These are phyloP conservation scores for Hypomontagnella submonticulosa DNA, from an alignment of 495 filamentous ascomycete genomes.

Conservation along the genomic window DNA sequence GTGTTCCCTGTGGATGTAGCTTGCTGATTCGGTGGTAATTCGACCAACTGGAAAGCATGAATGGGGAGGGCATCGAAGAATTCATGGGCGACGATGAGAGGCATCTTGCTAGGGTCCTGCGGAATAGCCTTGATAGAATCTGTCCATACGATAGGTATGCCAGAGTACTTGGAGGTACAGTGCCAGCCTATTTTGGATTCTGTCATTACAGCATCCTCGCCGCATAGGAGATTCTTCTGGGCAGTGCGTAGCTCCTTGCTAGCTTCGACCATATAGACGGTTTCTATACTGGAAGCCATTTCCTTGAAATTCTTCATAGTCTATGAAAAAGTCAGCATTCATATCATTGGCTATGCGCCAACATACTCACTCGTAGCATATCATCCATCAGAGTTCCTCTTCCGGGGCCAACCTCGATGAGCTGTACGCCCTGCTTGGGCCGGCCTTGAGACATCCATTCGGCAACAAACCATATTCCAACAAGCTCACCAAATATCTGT, in stretches of 20 bases:
- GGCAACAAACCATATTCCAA: conserved; percentile 92
- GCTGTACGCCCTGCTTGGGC: conserved; percentile 74
- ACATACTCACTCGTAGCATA: conserved; percentile 79
- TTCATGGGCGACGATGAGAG: conserved; percentile 95
- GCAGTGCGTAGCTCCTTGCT: conserved; percentile 77
- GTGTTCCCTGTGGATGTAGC: conserved; percentile 53
- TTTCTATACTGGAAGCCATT: conserved; percentile 80
- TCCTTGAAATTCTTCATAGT: conserved; percentile 84
- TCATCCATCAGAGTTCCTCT: conserved; percentile 98
- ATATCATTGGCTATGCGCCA: neutral
- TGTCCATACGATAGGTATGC: conserved; percentile 84
- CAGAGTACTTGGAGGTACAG: conserved; percentile 78
- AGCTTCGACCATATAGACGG: conserved; percentile 91
- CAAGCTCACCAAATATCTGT: conserved; percentile 93
- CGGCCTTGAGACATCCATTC: conserved; percentile 95
- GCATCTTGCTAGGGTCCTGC: conserved; percentile 70
- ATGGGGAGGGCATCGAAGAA: conserved; percentile 99
- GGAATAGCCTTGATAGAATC: conserved; percentile 85
- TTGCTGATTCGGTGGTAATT: conserved; percentile 61
- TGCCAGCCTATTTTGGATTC: conserved; percentile 79
- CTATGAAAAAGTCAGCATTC: conserved; percentile 54
- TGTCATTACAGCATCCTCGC: conserved; percentile 71
- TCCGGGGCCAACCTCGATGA: conserved; percentile 94
- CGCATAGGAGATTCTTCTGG: conserved; percentile 87
- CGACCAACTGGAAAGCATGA: conserved; percentile 84